Evolutionary conservation across 345 rosid genomes (phyloP), one percentile per base, ranked within the genome.

Genomic region (Leavenworthia alabamica): DNA sequence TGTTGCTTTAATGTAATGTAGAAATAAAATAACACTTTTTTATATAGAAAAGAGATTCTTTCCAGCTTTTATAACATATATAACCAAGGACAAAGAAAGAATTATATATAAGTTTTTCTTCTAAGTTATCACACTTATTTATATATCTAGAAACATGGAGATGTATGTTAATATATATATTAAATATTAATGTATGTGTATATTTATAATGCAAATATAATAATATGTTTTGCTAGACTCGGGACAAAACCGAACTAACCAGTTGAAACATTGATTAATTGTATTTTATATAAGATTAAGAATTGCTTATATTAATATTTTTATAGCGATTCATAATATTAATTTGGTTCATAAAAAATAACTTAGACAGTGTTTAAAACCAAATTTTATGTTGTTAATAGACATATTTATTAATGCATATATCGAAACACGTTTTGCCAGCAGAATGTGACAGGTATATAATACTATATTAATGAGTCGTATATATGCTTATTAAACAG

Each of bases 51-150:
- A 15, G 7, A 22, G 23, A 40, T 42, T 59, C 26, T 60, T 31
- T 50, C 26, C 7, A 58, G 41, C 12, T 52, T 40, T 67, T 49
- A 49, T 7, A 57, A 48, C 52, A 59, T 47, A 57, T 28, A n/a
- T n/a, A n/a, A n/a, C n/a, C 41, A 9, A 44, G 2, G 70, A 45
- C 7, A 65, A 33, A 26, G 26, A 26, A 23, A 29, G 17, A 6
- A 56, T 37, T 6, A 13, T 47, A 37, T 47, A 19, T 61, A 7
- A 58, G 10, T 23, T 56, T 44, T 5, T 2, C 32, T 66, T 49
- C 57, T 7, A 19, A 10, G 57, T 11, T 27, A 9, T 47, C 43
- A 39, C 50, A 11, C 51, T 20, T 40, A 67, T 40, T 15, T 59
- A 16, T 62, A 66, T 65, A 46, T 47, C 50, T 28, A 59, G 12